These are phyloP conservation scores for Halocafeteria seosinensis DNA, from an alignment of 108 stramenopile species.

Conservation along the genomic window DNA sequence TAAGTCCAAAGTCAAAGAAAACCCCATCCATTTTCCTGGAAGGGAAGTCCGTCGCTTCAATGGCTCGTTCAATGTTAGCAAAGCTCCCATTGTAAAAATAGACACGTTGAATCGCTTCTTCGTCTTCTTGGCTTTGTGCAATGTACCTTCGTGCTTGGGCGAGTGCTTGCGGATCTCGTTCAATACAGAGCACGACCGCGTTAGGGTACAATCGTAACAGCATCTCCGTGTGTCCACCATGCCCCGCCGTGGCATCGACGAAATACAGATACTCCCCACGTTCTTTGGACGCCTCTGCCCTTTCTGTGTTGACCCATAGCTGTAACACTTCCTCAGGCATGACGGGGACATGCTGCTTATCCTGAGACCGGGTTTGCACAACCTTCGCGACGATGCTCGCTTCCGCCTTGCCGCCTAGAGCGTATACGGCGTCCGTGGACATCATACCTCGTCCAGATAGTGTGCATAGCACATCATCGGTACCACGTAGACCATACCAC, in stretches of 20 bases:
- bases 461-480: no score
- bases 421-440: no score
- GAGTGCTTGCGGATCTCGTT: not conserved
- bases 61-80: not conserved
- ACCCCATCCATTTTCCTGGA: no score
- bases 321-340: not conserved
- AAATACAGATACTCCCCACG: not conserved
- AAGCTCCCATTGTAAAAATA: not conserved
- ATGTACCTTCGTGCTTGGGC: not conserved
- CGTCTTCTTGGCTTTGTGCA: not conserved
- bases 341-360: not conserved
- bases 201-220: not conserved
- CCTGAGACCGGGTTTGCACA: not conserved
- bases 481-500: no score
- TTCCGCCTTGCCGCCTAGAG: no score
- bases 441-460: no score
- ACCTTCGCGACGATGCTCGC: no score
- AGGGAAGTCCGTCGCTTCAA: no score
- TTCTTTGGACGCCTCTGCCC: not conserved
- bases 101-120: not conserved
- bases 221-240: not conserved
- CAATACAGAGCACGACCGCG: not conserved
- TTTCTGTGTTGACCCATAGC: not conserved
- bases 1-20: not conserved
- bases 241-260: not conserved